Conservation (phyloP, 1,284 basidiomycete species). For the Coriolopsis trogii region DNA sequence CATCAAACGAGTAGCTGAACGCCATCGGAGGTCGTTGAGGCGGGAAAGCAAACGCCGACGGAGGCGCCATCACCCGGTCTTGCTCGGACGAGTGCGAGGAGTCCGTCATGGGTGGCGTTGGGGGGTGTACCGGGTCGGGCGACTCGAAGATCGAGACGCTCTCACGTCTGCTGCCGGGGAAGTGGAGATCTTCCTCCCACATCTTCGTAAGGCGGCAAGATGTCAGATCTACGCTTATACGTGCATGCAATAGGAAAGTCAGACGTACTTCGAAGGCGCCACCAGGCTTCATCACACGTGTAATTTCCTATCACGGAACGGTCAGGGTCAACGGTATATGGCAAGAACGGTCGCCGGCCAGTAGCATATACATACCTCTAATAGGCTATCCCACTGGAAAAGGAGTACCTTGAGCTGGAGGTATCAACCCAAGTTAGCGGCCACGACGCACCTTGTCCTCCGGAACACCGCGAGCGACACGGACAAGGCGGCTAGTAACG, state of each 20-base stretch:
- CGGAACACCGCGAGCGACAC: slow-evolving; percentile 70
- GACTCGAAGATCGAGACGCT: slow-evolving; percentile 14
- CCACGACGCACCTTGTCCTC: slow-evolving; percentile 59
- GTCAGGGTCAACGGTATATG: slow-evolving; percentile 6
- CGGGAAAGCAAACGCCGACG: not conserved
- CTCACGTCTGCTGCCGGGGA: slow-evolving; percentile 48
- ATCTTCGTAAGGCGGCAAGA: slow-evolving; percentile 53
- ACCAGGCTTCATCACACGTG: slow-evolving; percentile 68
- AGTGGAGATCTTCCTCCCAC: slow-evolving; percentile 71
- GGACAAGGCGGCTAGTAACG: slow-evolving; percentile 59
- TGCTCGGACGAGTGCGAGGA: slow-evolving; percentile 21
- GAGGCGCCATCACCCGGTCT: not conserved
- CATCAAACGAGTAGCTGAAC: slow-evolving; percentile 23
- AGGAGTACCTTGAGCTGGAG: too few relatives aligned
- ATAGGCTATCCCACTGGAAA: slow-evolving; percentile 59
- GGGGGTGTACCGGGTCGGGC: slow-evolving; percentile 14
- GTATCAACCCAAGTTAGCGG: slow-evolving; percentile 1
- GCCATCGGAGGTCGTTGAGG: slow-evolving; percentile 1
- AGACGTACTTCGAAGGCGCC: slow-evolving; percentile 60
- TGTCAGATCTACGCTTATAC: not conserved
- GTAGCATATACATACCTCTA: slow-evolving; percentile 49
- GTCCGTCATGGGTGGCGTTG: slow-evolving; percentile 18
- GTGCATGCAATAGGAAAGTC: not conserved
- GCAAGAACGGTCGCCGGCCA: not conserved
- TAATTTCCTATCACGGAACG: slow-evolving; percentile 46